These are phyloP conservation scores for Lactifluus piperatus DNA, from an alignment of 768 basidiomycete genomes.

Conservation along the genomic window DNA sequence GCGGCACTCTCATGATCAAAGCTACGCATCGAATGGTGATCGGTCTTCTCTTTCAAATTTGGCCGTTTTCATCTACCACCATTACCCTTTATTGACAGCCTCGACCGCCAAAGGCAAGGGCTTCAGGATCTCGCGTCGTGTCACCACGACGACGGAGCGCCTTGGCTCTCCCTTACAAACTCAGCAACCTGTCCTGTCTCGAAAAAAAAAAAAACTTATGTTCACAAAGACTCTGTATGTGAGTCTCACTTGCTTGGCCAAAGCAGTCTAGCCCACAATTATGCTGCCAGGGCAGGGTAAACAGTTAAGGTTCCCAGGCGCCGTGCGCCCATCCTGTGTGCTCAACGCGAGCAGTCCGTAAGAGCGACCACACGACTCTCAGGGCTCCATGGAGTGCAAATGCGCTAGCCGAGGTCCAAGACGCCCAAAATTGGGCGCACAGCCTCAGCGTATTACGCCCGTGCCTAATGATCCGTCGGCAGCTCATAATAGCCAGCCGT, in stretches of 20 bases:
- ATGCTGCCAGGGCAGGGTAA: too few relatives aligned
- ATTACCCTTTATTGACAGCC: not conserved
- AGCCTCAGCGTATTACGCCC: not conserved
- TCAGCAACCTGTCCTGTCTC: not conserved
- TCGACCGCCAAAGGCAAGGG: not conserved
- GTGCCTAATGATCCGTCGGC: not conserved
- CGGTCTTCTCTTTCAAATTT: not conserved
- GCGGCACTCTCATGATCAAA: not conserved
- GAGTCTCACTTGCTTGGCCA: not conserved
- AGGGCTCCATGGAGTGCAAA: not conserved
- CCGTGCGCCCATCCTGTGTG: not conserved
- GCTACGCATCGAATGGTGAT: not conserved
- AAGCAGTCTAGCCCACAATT: not conserved
- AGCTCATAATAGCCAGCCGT: not conserved
- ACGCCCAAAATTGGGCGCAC: not conserved
- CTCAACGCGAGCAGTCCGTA: not conserved
- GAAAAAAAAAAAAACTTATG: not conserved
- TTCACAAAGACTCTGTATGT: not conserved
- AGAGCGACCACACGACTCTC: not conserved
- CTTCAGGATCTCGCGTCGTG: not conserved
- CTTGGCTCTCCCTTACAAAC: not conserved
- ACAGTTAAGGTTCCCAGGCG: not conserved
- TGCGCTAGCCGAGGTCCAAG: not conserved
- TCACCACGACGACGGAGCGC: not conserved
- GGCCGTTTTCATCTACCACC: not conserved